These are phyloP conservation scores for Tylopilus sp. DNA, from an alignment of 768 basidiomycete genomes.

Conservation along the genomic window DNA sequence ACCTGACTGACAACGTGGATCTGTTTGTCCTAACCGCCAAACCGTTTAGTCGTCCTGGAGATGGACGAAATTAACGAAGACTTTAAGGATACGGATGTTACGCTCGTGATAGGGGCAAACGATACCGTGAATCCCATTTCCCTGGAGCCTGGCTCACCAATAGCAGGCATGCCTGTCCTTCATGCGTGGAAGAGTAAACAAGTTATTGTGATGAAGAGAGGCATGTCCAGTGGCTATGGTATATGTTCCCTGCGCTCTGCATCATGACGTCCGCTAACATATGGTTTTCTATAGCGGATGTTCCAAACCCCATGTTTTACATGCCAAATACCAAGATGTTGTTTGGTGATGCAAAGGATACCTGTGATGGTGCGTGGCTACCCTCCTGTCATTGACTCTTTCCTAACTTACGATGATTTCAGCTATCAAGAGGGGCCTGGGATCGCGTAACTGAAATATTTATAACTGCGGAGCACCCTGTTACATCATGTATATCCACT, in stretches of 20 bases:
- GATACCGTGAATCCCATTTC: constrained; percentile 93
- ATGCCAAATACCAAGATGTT: constrained; percentile 89
- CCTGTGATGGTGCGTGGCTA: constrained; percentile 66
- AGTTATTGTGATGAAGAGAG: constrained; percentile 90
- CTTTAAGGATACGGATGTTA: constrained; percentile 85
- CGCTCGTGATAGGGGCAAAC: constrained; percentile 87
- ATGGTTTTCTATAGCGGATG: constrained; percentile 56
- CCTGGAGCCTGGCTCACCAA: constrained; percentile 79
- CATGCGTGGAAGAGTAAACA: constrained; percentile 94
- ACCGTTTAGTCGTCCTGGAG: constrained; percentile 69
- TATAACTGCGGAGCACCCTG: background rate
- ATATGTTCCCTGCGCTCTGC: constrained; percentile 12
- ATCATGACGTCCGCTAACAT: constrained; percentile 1
- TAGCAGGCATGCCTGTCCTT: constrained; percentile 90
- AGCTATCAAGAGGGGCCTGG: constrained; percentile 64
- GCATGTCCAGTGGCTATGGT: constrained; percentile 88
- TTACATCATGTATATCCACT: constrained; percentile 20
- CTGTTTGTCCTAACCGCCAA: background rate
- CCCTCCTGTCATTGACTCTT: background rate
- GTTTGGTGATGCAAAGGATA: constrained; percentile 89
- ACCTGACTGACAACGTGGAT: background rate
- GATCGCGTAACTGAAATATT: constrained; percentile 27
- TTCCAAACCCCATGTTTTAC: constrained; percentile 93
- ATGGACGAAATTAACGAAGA: constrained; percentile 97
- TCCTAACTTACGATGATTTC: background rate